Base-by-base conservation (phyloP, 495 filamentous ascomycete species). In the Talaromyces proteolyticus region DNA sequence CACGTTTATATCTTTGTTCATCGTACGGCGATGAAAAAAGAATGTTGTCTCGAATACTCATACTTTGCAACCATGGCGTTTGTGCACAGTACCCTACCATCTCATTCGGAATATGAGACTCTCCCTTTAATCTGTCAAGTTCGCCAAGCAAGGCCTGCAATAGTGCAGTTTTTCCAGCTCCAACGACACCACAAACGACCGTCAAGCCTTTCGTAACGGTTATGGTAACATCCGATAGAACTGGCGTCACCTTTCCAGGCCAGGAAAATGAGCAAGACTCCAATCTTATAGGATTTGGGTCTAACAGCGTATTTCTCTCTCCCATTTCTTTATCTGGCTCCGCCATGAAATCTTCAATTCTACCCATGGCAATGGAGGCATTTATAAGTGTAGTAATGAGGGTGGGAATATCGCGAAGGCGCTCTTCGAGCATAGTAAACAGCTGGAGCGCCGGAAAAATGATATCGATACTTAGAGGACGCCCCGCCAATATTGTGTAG, bases 21-120 rank as follows among this genome's bases (percentile, higher is more conserved):
- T 92, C 85, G 49, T 86, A 88, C 0, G 77, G 77, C 10, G 82
- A 76, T 36, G 83, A 85, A 61, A 93, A 93, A 1, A 92, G 63
- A 39, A 92, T 91, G 52, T 92, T 92, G 25, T 92, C 85, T 2
- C 84, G 83, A 41, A 95, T 90, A 51, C 81, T 91, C 88, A 92
- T 92, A 57, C 86, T 92, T 60, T 93, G 87, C 6, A 95, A 72
- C 89, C 89, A 95, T n/a, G 89, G 86, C 3, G 81, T 86, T 56
- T 95, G 88, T 2, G 83, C 81, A 60, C 87, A 91, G 66, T 91
- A 95, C 8, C 84, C 88, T 1, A 92, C 68, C 69, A 84, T 84
- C 44, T 85, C 82, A 20, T 77, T 78, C 3, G 87, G 81, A 14
- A 82, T 64, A 8, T 69, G 61, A 19, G 76, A 75, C 6, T 78